Base-by-base conservation (phyloP, 257 asterid species). In the Eustoma russellianum region DNA sequence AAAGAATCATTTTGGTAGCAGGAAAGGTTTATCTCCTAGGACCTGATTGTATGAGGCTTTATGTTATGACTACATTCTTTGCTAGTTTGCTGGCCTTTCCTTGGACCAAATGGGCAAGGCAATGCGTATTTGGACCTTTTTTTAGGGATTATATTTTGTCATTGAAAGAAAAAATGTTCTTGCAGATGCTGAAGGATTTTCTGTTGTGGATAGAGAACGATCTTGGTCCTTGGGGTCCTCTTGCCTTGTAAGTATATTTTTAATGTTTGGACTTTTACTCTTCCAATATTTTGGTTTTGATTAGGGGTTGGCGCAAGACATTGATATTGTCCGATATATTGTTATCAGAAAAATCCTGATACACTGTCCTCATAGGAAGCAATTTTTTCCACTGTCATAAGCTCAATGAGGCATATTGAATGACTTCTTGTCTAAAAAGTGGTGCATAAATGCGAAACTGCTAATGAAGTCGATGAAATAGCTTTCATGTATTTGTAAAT, bases 171-270 rank as follows among this genome's bases (percentile, higher is more conserved):
- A 30, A 17, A 13, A 53, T 56, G 33, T 48, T 66, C 46, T 38
- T 65, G 52, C 91, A 92, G 99, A 81, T 88, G 53, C 70, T 88
- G 70, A 92, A 85, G 83, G 82, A 85, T 61, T 92, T 92, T 80
- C 76, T 92, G 66, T 47, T 74, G 62, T 92, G 97, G 97, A 77
- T 92, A 62, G 83, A 92, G 60, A 74, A 78, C 49, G 97, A 92
- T 76, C 99, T 92, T 71, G 99, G 99, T 64, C 87, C 94, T 62
- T 92, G 99, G 99, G 99, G 97, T 65, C 99, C 99, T 74, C 70
- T 92, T 56, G 97, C 79, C 67, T 74, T 92, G 99, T 92, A 81
- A 83, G 97, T 81, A 50, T 48, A 62, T 14, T 66, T 66, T 60
- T 49, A 57, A 33, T n/a, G n/a, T 9, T 41, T 33, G 12, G 55